Percentiles rank a stretch among this genome's conserved stretches.
Conservation (phyloP, 495 filamentous ascomycete species). For the Cercophora samala region DNA sequence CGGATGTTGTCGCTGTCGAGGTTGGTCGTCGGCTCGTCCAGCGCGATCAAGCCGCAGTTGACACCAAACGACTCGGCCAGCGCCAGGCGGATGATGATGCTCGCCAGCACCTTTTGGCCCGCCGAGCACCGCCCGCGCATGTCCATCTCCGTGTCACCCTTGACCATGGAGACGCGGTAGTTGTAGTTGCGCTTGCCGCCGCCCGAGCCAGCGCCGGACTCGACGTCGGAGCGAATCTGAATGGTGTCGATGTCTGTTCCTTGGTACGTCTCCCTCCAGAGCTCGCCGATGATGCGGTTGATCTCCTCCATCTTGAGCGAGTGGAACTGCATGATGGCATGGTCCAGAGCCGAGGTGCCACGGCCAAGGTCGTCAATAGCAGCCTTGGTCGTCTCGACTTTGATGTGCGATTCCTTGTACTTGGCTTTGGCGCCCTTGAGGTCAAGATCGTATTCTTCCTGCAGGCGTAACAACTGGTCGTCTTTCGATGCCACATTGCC, state of each 20-base stretch:
- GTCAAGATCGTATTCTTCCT: conserved; percentile 76
- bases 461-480: conserved; percentile 62
- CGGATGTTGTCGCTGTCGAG: conserved; percentile 92
- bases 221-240: conserved; percentile 85
- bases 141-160: conserved; percentile 96
- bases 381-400: conserved; percentile 87
- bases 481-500: conserved; percentile 79
- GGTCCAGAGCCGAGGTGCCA: conserved; percentile 77
- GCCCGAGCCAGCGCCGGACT: conserved; percentile 40
- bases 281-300: conserved; percentile 88
- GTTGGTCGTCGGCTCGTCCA: conserved; percentile 98
- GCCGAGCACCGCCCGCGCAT: conserved; percentile 98
- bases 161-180: conserved; percentile 98
- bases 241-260: conserved; percentile 98
- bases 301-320: conserved; percentile 97
- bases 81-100: conserved; percentile 96
- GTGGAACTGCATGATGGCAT: conserved; percentile 96
- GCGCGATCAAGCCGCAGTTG: conserved; percentile 93
- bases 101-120: conserved; percentile 91
- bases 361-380: conserved; percentile 85
- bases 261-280: conserved; percentile 96
- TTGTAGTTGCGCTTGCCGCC: conserved; percentile 85
- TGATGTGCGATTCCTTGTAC: conserved; percentile 85
- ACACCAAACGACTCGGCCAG: conserved; percentile 95
- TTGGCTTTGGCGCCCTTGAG: conserved; percentile 79